Evolutionary conservation across 2,329 filamentous ascomycete species (phyloP), one percentile per base, ranked within the genome.

Genomic region (Drechslerella dactyloides): DNA sequence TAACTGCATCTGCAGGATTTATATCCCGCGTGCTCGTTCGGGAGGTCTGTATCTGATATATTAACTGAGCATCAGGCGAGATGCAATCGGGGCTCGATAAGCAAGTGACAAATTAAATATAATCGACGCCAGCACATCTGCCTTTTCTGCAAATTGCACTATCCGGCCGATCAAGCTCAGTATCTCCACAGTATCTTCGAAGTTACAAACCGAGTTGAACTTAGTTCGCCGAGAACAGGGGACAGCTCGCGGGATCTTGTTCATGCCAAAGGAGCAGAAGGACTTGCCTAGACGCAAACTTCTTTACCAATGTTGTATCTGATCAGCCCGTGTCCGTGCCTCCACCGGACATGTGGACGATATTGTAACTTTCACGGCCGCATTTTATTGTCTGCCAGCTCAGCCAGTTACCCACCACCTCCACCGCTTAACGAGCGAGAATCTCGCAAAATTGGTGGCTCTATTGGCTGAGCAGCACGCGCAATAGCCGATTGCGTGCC

Each of bases 401-500:
- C 40, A 17, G n/a, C 15, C 7, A 44, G 7, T 44, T 44, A 17
- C 40, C 40, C 7, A 44, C 40, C 17, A n/a, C 13, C 13, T 17
- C 40, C 40, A 44, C 40, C 40, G 40, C 33, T 37, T 44, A 44
- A 44, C 40, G 40, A 44, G 40, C 44, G 44, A 23, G 8, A 48
- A 19, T 2, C n/a, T 48, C 15, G 7, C 44, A 21, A 48, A 48
- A 21, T 6, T 3, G 15, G 15, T 17, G 17, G n/a, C 15, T 17
- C 19, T 17, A 48, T 48, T 48, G 44, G 44, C 19, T 15, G 44
- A 11, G 44, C 13, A 44, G n/a, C 7, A n/a, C 40, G 17, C 40
- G 40, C 40, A 48, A 48, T 48, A 23, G 11, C 44, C 44, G 44
- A 23, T 19, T 17, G 4, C 13, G 15, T 10, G 19, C 44, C 21